Evolutionary conservation across 345 rosid genomes (phyloP), one percentile per base, ranked within the genome.

Genomic region (Sonneratia caseolaris): DNA sequence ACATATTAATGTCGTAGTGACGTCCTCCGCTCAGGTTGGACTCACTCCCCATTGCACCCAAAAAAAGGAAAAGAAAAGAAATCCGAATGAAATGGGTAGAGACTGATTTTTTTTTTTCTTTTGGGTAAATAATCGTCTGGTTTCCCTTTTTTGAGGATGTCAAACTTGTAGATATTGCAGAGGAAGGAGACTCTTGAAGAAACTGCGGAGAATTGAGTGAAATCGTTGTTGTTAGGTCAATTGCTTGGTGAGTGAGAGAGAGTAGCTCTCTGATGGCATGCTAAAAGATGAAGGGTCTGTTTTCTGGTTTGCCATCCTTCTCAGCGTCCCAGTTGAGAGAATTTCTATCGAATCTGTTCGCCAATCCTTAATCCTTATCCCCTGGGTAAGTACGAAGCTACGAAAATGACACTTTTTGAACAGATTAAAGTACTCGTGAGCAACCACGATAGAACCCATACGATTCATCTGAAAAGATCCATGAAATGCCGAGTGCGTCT

Each of bases 1-100:
- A 90, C 93, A 85, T 82, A 76, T 76, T 78, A 70, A 88, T 83
- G 78, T 90, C 96, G 43, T 78, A 85, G 59, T 69, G 80, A 49
- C 69, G 86, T 73, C 82, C 85, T 14, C 38, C 11, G 11, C 78
- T 72, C 19, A 68, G 69, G 72, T 72, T 69, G 78, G 62, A 61
- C 71, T 81, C 79, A 45, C 78, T 85, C 68, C 78, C 86, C 93
- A 88, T 90, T 47, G 64, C 32, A 27, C 32, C 32, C 32, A 27
- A 27, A 27, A 27, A 27, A 27, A 27, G 32, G 32, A 27, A 21
- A 37, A 68, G 74, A 66, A 59, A 64, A 66, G 3, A 37, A 59
- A 73, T 9, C 22, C 37, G 45, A 21, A 11, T 35, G 45, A 3
- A 27, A 27, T 27, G 32, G 32, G 32, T 27, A 27, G 32, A 27